Conservation (phyloP, 768 basidiomycete species). For the Russula compacta region DNA sequence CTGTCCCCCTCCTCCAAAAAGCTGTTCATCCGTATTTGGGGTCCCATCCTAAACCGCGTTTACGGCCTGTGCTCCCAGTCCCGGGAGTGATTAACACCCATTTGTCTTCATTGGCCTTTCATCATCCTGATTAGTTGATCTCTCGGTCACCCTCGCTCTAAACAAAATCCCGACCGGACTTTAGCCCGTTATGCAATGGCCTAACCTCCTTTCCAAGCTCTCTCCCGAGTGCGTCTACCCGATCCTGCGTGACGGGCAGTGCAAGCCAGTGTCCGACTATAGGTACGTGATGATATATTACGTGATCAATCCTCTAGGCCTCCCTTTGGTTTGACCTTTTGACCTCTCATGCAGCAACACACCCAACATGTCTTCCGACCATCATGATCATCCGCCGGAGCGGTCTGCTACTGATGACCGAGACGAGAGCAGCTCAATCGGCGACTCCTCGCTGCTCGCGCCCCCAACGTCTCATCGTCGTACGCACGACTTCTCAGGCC, state of each 20-base stretch:
- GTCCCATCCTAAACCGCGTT: conserved; percentile 9
- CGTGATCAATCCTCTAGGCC: conserved; percentile 7
- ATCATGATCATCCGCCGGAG: conserved; percentile 2
- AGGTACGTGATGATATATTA: conserved; percentile 13
- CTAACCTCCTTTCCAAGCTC: conserved; percentile 5
- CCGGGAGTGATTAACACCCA: neutral
- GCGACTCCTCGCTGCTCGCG: conserved; percentile 3
- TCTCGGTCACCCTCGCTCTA: neutral
- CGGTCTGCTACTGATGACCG: neutral
- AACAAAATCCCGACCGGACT: neutral
- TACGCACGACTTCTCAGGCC: neutral
- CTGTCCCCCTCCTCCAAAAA: neutral
- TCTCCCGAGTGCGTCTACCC: conserved; percentile 7
- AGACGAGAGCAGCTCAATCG: conserved; percentile 3
- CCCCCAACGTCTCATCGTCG: conserved; percentile 9
- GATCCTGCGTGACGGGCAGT: conserved; percentile 16
- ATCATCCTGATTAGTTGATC: conserved; percentile 1
- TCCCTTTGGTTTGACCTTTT: neutral
- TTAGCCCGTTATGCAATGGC: conserved; percentile 10
- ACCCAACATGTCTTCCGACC: conserved; percentile 11
- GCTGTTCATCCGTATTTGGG: conserved; percentile 2
- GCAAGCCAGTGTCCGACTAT: conserved; percentile 12
- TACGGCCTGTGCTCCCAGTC: conserved; percentile 5
- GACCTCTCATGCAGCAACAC: conserved; percentile 9
- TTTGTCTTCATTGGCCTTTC: neutral